Evolutionary conservation across 371 early-diverging fungal genomes (phyloP).

Genomic region (Rhizopus sp.): DNA sequence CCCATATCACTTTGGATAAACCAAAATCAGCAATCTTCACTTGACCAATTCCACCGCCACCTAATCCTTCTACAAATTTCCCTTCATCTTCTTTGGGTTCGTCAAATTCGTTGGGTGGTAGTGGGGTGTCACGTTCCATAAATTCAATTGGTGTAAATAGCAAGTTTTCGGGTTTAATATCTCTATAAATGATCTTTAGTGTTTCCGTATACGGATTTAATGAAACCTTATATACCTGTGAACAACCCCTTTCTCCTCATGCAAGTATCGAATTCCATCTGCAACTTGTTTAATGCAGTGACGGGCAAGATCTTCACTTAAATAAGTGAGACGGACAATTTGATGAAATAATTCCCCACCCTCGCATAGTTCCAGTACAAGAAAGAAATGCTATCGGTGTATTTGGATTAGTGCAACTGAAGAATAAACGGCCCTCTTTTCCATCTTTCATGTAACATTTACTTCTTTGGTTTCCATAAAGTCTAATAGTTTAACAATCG

Average conservation of each 20-base stretch:
- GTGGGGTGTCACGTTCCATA: constrained; percentile 53
- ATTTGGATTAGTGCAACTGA: neutral
- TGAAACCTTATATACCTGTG: constrained; percentile 54
- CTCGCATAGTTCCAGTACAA: constrained; percentile 40
- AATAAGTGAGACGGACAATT: constrained; percentile 58
- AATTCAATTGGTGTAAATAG: constrained; percentile 71
- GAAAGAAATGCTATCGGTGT: constrained; percentile 23
- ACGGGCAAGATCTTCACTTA: constrained; percentile 68
- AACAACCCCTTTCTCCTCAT: constrained; percentile 67
- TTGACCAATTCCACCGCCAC: constrained; percentile 73
- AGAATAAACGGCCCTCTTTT: neutral
- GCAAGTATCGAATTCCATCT: constrained; percentile 82
- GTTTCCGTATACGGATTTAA: neutral
- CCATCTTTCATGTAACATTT: neutral
- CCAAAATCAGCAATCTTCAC: constrained; percentile 91
- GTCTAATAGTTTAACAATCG: constrained; percentile 75
- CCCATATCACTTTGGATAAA: constrained; percentile 79
- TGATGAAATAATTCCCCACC: constrained; percentile 73
- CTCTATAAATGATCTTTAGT: constrained; percentile 66
- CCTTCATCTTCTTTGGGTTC: constrained; percentile 65
- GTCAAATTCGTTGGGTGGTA: constrained; percentile 38
- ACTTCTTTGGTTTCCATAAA: constrained; percentile 70
- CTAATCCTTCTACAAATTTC: constrained; percentile 53
- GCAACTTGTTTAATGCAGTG: constrained; percentile 86
- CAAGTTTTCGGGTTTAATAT: constrained; percentile 97